A percentile compares a stretch with the other conserved stretches of the same genome.
Evolutionary conservation across 352 stramenopile species (phyloP).

Genomic region (Globisporangium camurandrum): DNA sequence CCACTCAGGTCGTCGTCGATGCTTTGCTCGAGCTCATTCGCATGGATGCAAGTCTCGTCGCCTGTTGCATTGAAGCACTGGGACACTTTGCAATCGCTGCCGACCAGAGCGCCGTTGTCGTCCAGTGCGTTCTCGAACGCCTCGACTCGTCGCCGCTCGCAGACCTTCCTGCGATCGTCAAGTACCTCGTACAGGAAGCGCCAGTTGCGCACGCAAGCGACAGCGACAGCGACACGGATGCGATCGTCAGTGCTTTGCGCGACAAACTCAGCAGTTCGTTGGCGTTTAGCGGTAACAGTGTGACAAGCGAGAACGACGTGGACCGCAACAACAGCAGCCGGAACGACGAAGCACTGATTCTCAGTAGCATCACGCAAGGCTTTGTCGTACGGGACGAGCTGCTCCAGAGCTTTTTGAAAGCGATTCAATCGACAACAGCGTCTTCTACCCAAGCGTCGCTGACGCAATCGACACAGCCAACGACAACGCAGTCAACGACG

Average conservation of each 20-base stretch:
- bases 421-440: constrained; percentile 15
- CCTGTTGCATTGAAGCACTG: constrained; percentile 51
- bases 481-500: too few species aligned
- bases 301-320: not conserved
- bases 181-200: constrained; percentile 51
- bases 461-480: too few species aligned
- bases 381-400: constrained; percentile 48
- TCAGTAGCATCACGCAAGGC: constrained; percentile 39
- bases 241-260: constrained; percentile 29
- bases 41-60: constrained; percentile 34
- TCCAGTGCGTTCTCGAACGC: constrained; percentile 36
- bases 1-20: constrained; percentile 41
- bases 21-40: constrained; percentile 47
- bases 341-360: constrained; percentile 43
- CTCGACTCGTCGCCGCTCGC: constrained; percentile 36
- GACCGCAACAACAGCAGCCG: not conserved
- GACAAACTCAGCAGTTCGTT: constrained; percentile 46
- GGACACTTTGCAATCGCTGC: constrained; percentile 52
- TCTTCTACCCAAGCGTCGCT: too few species aligned
- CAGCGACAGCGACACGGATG: constrained; percentile 21
- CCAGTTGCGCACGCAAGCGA: too few species aligned
- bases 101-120: constrained; percentile 28
- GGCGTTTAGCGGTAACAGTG: constrained; percentile 11
- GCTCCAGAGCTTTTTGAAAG: constrained; percentile 30
- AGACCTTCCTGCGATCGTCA: constrained; percentile 50